A percentile compares a stretch with the other conserved stretches of the same genome.
These are phyloP conservation scores for Pestalotiopsis sp. DNA, from an alignment of 2,329 filamentous ascomycete species.

Conservation along the genomic window DNA sequence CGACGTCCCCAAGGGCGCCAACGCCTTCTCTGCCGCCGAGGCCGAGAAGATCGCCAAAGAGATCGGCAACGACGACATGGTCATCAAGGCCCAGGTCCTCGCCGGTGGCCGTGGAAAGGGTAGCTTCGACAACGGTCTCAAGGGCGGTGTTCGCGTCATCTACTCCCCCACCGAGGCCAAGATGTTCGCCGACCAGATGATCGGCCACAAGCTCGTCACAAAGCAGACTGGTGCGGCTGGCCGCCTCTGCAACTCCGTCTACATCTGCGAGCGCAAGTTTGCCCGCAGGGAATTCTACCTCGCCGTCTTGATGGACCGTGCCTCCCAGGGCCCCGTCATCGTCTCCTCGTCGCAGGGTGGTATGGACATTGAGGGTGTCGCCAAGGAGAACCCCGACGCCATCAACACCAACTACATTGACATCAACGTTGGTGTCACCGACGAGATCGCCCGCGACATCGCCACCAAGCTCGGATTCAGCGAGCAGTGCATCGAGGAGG, in stretches of 20 bases:
- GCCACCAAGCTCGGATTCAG: constrained; percentile 94
- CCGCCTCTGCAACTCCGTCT: constrained; percentile 94
- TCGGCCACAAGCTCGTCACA: constrained; percentile 98
- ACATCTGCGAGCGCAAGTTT: constrained; percentile 99
- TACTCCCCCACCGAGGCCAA: constrained; percentile 96
- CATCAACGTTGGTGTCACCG: constrained; percentile 93
- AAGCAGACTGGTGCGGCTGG: constrained; percentile 97
- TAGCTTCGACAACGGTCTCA: constrained; percentile 96
- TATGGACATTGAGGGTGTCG: constrained; percentile 98
- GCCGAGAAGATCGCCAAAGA: constrained; percentile 89
- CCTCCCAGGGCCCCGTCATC: constrained; percentile 88
- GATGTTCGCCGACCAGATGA: constrained; percentile 99
- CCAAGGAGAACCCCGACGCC: constrained; percentile 95
- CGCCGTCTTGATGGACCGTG: constrained; percentile 96
- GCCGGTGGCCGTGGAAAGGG: constrained; percentile 98
- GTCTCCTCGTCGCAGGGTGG: constrained; percentile 97
- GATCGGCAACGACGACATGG: constrained; percentile 94
- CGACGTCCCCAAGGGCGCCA: constrained; percentile 86
- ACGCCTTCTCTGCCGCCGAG: constrained; percentile 82
- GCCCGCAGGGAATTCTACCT: constrained; percentile 99
- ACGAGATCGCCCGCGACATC: constrained; percentile 90
- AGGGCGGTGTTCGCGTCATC: constrained; percentile 97
- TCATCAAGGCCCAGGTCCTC: constrained; percentile 99
- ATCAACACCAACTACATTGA: constrained; percentile 94
- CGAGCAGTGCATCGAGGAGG: constrained; percentile 94